Conservation (phyloP, 1,284 basidiomycete species). For the Trichosporon inkin region DNA sequence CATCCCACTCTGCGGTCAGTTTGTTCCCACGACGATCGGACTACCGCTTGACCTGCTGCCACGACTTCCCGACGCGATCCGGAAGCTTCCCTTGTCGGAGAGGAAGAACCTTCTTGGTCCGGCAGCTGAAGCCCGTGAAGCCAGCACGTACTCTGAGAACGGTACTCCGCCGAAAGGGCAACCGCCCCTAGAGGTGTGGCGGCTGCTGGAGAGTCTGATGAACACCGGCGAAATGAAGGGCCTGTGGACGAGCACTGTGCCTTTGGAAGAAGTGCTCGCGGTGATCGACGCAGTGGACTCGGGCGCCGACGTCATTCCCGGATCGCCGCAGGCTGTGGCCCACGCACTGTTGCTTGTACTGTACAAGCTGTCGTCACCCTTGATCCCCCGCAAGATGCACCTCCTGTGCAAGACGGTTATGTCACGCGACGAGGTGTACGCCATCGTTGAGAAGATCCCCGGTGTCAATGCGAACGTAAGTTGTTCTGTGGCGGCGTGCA, state of each 20-base stretch:
- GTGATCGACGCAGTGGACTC: slow-evolving; percentile 9
- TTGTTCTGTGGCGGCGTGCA: slow-evolving; percentile 27
- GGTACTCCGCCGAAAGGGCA: slow-evolving; percentile 11
- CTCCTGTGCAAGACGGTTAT: slow-evolving; percentile 20
- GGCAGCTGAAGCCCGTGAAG: neutral
- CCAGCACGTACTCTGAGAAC: neutral
- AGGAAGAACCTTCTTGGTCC: slow-evolving; percentile 28
- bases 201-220: slow-evolving; percentile 42
- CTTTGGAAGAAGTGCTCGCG: slow-evolving; percentile 17
- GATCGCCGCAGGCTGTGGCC: slow-evolving; percentile 12
- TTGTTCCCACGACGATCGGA: slow-evolving; percentile 32
- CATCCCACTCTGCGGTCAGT: slow-evolving; percentile 38
- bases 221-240: slow-evolving; percentile 19
- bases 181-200: slow-evolving; percentile 40
- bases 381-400: slow-evolving; percentile 26
- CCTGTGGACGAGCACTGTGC: slow-evolving; percentile 25
- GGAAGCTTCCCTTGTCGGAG: slow-evolving; percentile 22
- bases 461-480: slow-evolving; percentile 41
- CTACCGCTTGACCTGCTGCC: slow-evolving; percentile 33
- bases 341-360: slow-evolving; percentile 35
- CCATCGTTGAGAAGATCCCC: slow-evolving; percentile 34
- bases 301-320: no score
- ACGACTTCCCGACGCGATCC: slow-evolving; percentile 26
- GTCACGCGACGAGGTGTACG: slow-evolving; percentile 41
- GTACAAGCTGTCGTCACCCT: slow-evolving; percentile 26